Base-by-base conservation (phyloP, 805 yeast species). In the Komagataella pseudopastoris region DNA sequence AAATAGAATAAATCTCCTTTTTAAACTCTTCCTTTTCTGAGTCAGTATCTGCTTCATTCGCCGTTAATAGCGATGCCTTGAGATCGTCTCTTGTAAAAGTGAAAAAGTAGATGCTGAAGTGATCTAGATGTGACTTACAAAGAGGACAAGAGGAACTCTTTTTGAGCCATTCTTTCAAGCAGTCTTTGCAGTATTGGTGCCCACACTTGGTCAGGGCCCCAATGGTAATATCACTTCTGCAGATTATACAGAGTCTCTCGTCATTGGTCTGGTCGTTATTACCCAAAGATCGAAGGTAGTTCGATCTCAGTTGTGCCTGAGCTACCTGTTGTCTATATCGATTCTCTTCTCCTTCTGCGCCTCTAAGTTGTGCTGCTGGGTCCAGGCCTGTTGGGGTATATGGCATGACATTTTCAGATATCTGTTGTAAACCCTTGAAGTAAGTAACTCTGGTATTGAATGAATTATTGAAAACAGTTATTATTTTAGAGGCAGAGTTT, bases 121-220 rank as follows among this genome's bases (percentile, higher is more conserved):
- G 55, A 22, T 64, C 65, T 16, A 88, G 67, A 1, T 56, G 56
- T 2, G 75, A 66, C 54, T 88, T 87, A 67, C 99, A 93, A 57
- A 89, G 71, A 0, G 99, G 98, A 64, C 99, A 93, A 1, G 70
- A 66, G 1, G 66, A 62, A 45, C 76, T 76, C 14, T 69, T 70
- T 18, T 65, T 66, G 53, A 57, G 57, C 99, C 99, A 93, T 51
- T 73, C 80, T 17, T 68, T 73, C 44, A 93, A 70, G 63, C 99
- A 93, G 1, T 78, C 85, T 52, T 79, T 77, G 63, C 99, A 93
- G 61, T 85, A 93, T 57, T 81, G 81, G 65, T 93, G 99, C 0
- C 98, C 98, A 72, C 99, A 93, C 7, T 80, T 80, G 0, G 96
- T 84, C 52, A 93, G 69, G 0, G 93, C 76, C 0, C 99, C 99